Evolutionary conservation across 371 early-diverging fungal genomes (phyloP), one percentile per base, ranked within the genome.

Genomic region (Mucor circinelloides): DNA sequence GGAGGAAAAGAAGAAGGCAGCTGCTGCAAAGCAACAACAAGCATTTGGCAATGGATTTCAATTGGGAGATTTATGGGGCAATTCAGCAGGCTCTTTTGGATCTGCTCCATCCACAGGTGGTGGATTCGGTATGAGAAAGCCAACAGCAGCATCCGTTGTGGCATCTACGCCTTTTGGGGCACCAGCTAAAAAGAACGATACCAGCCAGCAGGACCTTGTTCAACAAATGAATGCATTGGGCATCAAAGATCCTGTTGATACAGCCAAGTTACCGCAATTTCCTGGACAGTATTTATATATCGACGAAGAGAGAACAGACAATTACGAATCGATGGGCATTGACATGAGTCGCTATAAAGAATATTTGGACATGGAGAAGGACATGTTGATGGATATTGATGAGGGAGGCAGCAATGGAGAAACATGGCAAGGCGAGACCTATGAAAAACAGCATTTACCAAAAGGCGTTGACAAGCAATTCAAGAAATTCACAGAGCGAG

Each of bases 381-480:
- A 74, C 3, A 44, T 81, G 25, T 61, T 74, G 13, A 75, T 78
- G 48, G 74, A 80, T 3, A 57, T 69, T 1, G 79, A 78, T 19
- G 82, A 77, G 32, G 72, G 63, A 15, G 64, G 63, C 44, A 76
- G 67, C 17, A 78, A 76, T 30, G 83, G 78, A 25, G 80, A 78
- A 17, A 72, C 74, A 15, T 95, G 95, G 94, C 78, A 78, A 9
- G 93, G 90, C 19, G 97, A 97, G 58, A 72, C 78, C 0, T 97
- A 96, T 72, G 97, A 97, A 75, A 91, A 89, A 48, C 76, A 89
- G 10, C 55, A 73, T 6, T 76, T 92, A 10, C 92, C 92, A 23
- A 78, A 84, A 55, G 94, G 94, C 17, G 86, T 88, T 28, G 94
- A 93, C 67, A 91, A 91, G 57, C 87, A 91, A 1, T 93, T 97